phyloP scores from a whole-genome alignment of 768 basidiomycete species.

The Phlebiopsis flavidoalba region DNA sequence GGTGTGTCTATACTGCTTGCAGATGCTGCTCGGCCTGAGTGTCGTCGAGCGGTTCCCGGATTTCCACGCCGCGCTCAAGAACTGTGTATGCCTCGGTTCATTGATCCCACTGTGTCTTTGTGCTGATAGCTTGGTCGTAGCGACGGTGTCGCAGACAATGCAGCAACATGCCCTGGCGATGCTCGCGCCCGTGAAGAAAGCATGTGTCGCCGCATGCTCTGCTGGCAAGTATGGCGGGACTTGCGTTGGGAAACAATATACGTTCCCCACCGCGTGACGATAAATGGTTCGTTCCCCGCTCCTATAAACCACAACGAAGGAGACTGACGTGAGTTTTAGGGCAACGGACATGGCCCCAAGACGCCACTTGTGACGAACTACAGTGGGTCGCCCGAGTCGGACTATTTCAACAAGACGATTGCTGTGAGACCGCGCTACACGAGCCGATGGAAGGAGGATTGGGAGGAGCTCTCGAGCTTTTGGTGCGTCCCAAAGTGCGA shows the following conservation, averaged over 20 bases:
- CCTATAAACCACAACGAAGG: background rate
- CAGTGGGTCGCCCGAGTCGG: constrained; percentile 58
- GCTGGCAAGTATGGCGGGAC: constrained; percentile 50
- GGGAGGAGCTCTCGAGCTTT: constrained; percentile 86
- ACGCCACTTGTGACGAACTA: constrained; percentile 35
- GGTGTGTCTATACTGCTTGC: constrained; percentile 65
- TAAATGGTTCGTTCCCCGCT: constrained; percentile 18
- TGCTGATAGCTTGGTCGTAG: constrained; percentile 28
- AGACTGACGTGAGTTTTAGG: background rate
- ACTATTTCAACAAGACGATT: constrained; percentile 47
- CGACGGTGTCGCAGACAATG: constrained; percentile 46
- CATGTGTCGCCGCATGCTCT: constrained; percentile 52
- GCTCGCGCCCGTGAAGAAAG: constrained; percentile 56
- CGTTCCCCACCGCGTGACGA: constrained; percentile 23
- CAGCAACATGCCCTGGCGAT: constrained; percentile 52
- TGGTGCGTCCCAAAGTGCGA: constrained; percentile 37
- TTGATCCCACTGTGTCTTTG: background rate
- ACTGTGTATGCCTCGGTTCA: constrained; percentile 42
- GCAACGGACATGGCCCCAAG: constrained; percentile 32
- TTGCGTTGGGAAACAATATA: constrained; percentile 4
- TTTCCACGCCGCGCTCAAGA: constrained; percentile 51
- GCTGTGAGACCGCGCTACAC: constrained; percentile 38
- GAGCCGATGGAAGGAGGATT: constrained; percentile 90
- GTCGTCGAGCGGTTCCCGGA: constrained; percentile 49
- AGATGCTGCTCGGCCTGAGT: constrained; percentile 81